Conservation (phyloP, 495 filamentous ascomycete species). For the Ascobolus immersus region DNA sequence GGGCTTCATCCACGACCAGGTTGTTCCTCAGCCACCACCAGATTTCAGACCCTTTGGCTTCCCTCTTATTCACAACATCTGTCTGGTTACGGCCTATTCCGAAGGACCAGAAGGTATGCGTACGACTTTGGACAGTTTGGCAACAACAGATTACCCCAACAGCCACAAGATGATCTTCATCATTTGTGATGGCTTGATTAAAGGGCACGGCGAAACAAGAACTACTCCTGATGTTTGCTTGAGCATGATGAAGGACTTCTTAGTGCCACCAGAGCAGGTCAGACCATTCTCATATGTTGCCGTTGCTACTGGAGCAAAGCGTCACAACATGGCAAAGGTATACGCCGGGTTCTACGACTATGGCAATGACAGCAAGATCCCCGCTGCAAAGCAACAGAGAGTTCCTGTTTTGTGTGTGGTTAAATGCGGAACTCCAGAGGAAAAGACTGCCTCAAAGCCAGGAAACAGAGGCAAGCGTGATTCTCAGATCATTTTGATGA, state of each 20-base stretch:
- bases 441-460: constrained; percentile 54
- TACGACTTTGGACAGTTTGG: constrained; percentile 85
- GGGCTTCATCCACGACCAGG: constrained; percentile 83
- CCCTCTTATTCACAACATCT: constrained; percentile 77
- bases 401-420: constrained; percentile 98
- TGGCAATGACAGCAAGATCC: constrained; percentile 51
- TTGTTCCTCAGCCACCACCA: constrained; percentile 89
- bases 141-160: constrained; percentile 95
- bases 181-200: constrained; percentile 94
- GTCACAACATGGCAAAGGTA: constrained; percentile 98
- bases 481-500: constrained; percentile 97
- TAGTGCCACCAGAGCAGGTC: constrained; percentile 52
- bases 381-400: constrained; percentile 71
- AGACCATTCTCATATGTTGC: constrained; percentile 85
- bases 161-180: constrained; percentile 92
- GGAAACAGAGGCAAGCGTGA: constrained; percentile 97
- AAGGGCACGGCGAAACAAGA: constrained; percentile 68
- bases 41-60: constrained; percentile 95
- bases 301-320: constrained; percentile 82
- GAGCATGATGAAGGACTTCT: constrained; percentile 82
- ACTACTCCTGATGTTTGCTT: constrained; percentile 79
- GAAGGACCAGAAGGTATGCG: constrained; percentile 83
- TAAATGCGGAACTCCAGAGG: constrained; percentile 83
- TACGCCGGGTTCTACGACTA: constrained; percentile 98
- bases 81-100: constrained; percentile 89